Percentiles rank a stretch among this genome's conserved stretches.
Conservation (phyloP, 2,329 filamentous ascomycete genomes). For the Orbilia quercus region DNA sequence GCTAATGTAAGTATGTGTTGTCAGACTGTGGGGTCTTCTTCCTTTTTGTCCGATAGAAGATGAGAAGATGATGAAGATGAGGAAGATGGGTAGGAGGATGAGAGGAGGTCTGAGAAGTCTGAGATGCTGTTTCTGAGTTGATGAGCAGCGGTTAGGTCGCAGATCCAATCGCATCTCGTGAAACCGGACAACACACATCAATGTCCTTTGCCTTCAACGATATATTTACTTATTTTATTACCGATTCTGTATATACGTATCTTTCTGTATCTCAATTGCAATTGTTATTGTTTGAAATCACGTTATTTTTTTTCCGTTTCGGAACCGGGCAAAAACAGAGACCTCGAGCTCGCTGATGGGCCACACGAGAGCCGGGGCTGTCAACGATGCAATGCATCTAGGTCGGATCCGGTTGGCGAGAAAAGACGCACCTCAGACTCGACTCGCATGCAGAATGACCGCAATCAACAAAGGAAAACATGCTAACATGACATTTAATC, state of each 20-base stretch:
- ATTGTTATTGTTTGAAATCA: conserved; percentile 38
- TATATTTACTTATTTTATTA: too few species aligned
- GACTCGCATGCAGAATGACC: conserved; percentile 34
- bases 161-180: conserved; percentile 39
- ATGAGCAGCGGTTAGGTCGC: conserved; percentile 26
- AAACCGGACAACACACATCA: conserved; percentile 16
- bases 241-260: too few species aligned
- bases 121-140: conserved; percentile 10
- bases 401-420: conserved; percentile 55
- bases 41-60: conserved; percentile 22
- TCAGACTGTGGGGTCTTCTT: conserved; percentile 49
- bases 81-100: background rate
- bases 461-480: conserved; percentile 30
- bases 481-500: too few species aligned
- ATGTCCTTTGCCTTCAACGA: background rate
- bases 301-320: conserved; percentile 43
- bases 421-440: conserved; percentile 51
- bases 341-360: conserved; percentile 27
- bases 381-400: conserved; percentile 53
- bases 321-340: conserved; percentile 30
- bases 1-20: conserved; percentile 57
- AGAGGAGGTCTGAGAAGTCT: background rate
- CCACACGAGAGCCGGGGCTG: conserved; percentile 34
- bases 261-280: too few species aligned
- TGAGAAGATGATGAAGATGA: background rate